Base-by-base conservation (phyloP, 768 basidiomycete genomes). In the Mycena chlorophos region DNA sequence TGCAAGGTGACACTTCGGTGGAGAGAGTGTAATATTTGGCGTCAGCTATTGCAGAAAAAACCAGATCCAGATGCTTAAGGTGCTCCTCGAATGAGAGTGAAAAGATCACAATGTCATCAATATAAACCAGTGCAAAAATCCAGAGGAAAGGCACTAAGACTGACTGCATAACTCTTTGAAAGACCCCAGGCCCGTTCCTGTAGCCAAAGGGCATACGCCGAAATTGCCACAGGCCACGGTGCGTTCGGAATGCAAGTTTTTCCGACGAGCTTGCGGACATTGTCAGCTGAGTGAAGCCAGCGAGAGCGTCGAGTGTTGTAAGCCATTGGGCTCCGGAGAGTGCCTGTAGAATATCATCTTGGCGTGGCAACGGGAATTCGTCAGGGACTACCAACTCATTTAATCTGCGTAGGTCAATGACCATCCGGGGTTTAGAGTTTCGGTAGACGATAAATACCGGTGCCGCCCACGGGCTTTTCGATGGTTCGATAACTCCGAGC, bases 181-280 rank as follows among this genome's bases (percentile, higher is more conserved):
- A 78, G 0, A 75, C 64, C 1, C 68, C 59, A 0, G 76, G 77
- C 3, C 73, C 70, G 51, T 73, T 73, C 0, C 67, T 45, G 1
- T 65, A 63, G 3, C 73, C 71, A 49, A 79, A 78, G 0, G 75
- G 75, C 74, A 79, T 75, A 28, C 72, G 43, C 28, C 51, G 56
- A 56, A 78, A 78, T 55, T 79, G 75, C 28, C 55, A 74, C 0
- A 78, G 57, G 2, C 77, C 78, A 37, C 61, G 50, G 55, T 77
- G 78, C 0, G 69, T 69, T 3, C 71, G 52, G 46, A 79, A 78
- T 0, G 74, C 74, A 0, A 70, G 68, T 30, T 72, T 71, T 25
- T 71, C 66, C 13, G 57, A 51, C 16, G 66, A 68, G 10, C 69
- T 58, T 0, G 64, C 55, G 0, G 50, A 58, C 43, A 75, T 64